A percentile compares a stretch with the other conserved stretches of the same genome.
phyloP scores from a whole-genome alignment of 176 grass and related monocot species.

The Lolium multiflorum region DNA sequence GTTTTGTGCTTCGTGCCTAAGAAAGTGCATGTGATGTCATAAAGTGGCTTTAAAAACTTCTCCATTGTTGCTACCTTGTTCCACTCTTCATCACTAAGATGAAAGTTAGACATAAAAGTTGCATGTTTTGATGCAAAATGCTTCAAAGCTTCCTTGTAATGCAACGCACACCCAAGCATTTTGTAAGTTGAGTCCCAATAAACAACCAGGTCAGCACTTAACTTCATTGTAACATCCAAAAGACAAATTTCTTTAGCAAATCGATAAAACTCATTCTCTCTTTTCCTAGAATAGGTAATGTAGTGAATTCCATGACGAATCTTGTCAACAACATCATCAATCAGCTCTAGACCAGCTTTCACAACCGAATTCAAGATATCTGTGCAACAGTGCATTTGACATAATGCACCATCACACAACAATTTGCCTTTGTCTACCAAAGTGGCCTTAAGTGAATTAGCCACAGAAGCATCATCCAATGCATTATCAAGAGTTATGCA shows the following conservation, averaged over 20 bases:
- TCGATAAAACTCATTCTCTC: constrained; percentile 23
- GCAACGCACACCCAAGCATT: constrained; percentile 22
- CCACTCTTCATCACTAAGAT: constrained; percentile 40
- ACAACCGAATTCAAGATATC: constrained; percentile 21
- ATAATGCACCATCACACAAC: constrained; percentile 43
- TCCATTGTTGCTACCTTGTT: constrained; percentile 24
- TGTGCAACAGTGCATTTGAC: constrained; percentile 11
- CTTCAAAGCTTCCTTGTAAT: constrained; percentile 36
- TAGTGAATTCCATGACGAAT: constrained; percentile 34
- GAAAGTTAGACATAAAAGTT: constrained; percentile 5
- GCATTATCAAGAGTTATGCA: constrained; percentile 43
- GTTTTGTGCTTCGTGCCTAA: constrained; percentile 10
- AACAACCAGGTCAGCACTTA: constrained; percentile 21
- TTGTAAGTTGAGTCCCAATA: constrained; percentile 45
- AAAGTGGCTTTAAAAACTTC: constrained; percentile 40
- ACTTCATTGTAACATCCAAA: constrained; percentile 38
- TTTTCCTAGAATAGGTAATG: constrained; percentile 17
- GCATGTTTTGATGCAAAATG: constrained; percentile 41
- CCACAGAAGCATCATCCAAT: constrained; percentile 28
- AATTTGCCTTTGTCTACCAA: constrained; percentile 15
- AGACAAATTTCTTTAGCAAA: constrained; percentile 22
- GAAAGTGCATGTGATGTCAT: constrained; percentile 42
- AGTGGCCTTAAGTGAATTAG: constrained; percentile 32
- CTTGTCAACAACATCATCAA: constrained; percentile 37
- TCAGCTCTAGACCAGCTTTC: constrained; percentile 20